Conservation (phyloP, 2,329 filamentous ascomycete species). For the Pseudocercospora macadamiae region DNA sequence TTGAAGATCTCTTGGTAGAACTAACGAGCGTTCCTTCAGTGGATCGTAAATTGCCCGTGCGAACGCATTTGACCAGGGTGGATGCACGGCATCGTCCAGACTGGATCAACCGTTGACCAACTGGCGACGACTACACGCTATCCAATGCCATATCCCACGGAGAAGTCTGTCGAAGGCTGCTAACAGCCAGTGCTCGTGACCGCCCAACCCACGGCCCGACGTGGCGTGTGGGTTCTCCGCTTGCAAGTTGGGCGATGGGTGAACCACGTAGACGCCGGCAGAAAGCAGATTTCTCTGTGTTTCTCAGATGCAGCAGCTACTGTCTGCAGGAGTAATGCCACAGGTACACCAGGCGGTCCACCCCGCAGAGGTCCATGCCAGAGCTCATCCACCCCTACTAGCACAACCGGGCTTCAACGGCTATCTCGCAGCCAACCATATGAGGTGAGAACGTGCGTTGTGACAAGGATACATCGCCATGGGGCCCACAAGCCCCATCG, state of each 20-base stretch:
- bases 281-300: slow-evolving; percentile 15
- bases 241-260: slow-evolving; percentile 18
- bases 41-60: slow-evolving; percentile 20
- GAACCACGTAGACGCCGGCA: slow-evolving; percentile 21
- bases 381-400: slow-evolving; percentile 31
- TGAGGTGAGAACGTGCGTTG: slow-evolving; percentile 28
- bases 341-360: slow-evolving; percentile 32
- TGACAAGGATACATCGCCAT: slow-evolving; percentile 29
- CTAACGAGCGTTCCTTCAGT: slow-evolving; percentile 15
- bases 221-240: slow-evolving; percentile 15
- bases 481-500: slow-evolving; percentile 31
- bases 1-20: slow-evolving; percentile 19
- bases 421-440: slow-evolving; percentile 38
- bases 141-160: background rate
- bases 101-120: slow-evolving; percentile 10
- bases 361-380: slow-evolving; percentile 35
- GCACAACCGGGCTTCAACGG: slow-evolving; percentile 33
- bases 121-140: background rate
- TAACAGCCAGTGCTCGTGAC: slow-evolving; percentile 10
- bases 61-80: slow-evolving; percentile 21
- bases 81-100: slow-evolving; percentile 17
- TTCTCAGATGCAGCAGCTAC: slow-evolving; percentile 26
- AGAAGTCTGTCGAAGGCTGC: background rate
- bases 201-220: slow-evolving; percentile 16
- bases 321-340: slow-evolving; percentile 31